Evolutionary conservation across 768 basidiomycete species (phyloP).

Genomic region (Kwoniella bestiolae): DNA sequence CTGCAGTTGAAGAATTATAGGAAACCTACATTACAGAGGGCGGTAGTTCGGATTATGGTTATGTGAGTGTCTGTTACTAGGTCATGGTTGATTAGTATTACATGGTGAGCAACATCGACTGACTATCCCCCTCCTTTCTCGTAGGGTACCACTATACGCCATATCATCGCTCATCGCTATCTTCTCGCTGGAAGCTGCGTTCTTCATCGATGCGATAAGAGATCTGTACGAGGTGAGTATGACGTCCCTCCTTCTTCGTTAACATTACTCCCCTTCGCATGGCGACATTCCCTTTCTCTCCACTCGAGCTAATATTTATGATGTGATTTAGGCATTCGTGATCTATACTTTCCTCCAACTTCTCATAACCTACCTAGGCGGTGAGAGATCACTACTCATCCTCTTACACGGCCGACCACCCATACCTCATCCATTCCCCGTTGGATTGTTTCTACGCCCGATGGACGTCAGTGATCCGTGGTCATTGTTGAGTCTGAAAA

Average conservation of each 20-base stretch:
- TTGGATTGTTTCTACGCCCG: conserved; percentile 78
- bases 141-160: conserved; percentile 76
- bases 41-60: conserved; percentile 92
- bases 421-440: conserved; percentile 82
- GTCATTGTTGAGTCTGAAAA: conserved; percentile 88
- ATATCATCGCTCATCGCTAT: conserved; percentile 88
- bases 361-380: conserved; percentile 64
- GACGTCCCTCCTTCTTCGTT: not conserved
- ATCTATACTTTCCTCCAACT: conserved; percentile 58
- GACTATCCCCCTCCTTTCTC: not conserved
- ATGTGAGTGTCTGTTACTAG: conserved; percentile 66
- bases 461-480: conserved; percentile 95
- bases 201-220: conserved; percentile 90
- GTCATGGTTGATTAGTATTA: not conserved
- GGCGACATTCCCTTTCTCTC: not conserved
- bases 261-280: not conserved
- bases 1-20: conserved; percentile 58
- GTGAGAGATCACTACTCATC: conserved; percentile 90
- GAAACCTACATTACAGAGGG: conserved; percentile 63
- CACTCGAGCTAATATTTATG: conserved; percentile 47
- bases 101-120: not conserved
- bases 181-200: conserved; percentile 91
- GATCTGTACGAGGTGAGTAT: conserved; percentile 89
- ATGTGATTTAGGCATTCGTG: conserved; percentile 53
- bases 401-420: conserved; percentile 88